These are phyloP conservation scores for Plasmodium vinckei DNA, from an alignment of 169 alveolate species.

Conservation along the genomic window DNA sequence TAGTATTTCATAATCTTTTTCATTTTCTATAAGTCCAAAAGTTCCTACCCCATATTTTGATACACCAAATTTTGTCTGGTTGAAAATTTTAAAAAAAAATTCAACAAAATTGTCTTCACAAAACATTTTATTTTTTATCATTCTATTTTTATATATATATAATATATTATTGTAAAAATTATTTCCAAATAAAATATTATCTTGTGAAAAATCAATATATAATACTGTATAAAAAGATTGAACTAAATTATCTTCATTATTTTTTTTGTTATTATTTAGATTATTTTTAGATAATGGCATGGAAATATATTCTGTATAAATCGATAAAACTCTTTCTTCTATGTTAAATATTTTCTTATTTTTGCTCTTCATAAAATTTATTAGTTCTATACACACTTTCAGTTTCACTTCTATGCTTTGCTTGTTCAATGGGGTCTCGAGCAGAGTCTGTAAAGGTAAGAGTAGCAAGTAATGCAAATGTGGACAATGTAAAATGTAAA, in stretches of 20 bases:
- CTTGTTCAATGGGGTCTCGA: not conserved
- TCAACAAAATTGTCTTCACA: constrained; percentile 24
- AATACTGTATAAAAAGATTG: constrained; percentile 22
- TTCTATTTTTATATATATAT: constrained; percentile 19
- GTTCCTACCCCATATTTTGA: not conserved
- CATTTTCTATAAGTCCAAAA: not conserved
- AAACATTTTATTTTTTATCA: not conserved
- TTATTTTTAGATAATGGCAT: no score
- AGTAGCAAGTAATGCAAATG: no score
- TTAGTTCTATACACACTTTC: constrained; percentile 15
- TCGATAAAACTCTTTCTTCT: not conserved
- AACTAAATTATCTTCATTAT: not conserved
- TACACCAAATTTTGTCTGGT: not conserved
- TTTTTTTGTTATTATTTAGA: no score
- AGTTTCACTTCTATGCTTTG: constrained; percentile 4
- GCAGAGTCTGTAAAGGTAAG: not conserved
- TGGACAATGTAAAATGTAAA: no score
- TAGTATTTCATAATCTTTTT: not conserved
- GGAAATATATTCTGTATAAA: constrained; percentile 4
- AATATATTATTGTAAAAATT: constrained; percentile 30
- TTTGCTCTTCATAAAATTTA: constrained; percentile 28
- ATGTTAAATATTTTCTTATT: constrained; percentile 13
- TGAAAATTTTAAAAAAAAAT: constrained; percentile 5
- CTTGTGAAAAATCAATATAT: not conserved
- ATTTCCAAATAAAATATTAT: constrained; percentile 15